Percentiles rank a stretch among this genome's conserved stretches.
Conservation (phyloP, 2,329 filamentous ascomycete species). For the Cladophialophora psammophila region DNA sequence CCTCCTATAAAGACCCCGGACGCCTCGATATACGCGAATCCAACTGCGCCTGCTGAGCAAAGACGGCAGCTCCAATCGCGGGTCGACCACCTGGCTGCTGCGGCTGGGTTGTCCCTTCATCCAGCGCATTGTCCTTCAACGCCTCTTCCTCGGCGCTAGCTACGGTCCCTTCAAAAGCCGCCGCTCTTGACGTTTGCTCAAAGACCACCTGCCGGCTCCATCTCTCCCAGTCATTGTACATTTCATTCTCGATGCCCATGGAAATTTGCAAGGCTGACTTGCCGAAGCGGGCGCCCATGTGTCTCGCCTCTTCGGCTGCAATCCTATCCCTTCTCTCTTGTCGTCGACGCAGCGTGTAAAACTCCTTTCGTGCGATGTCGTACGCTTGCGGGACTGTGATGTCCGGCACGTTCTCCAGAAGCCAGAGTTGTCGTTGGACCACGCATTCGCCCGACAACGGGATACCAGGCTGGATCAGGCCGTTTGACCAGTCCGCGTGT, state of each 20-base stretch:
- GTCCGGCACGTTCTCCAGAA: constrained; percentile 70
- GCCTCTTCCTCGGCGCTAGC: constrained; percentile 30
- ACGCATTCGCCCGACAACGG: constrained; percentile 88
- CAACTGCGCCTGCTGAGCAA: constrained; percentile 30
- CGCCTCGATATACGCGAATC: constrained; percentile 25
- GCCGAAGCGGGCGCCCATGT: constrained; percentile 88
- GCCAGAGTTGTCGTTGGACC: constrained; percentile 86
- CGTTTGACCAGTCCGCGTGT: constrained; percentile 64
- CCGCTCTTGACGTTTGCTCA: constrained; percentile 55
- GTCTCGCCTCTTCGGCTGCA: constrained; percentile 83
- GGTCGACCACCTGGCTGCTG: constrained; percentile 14
- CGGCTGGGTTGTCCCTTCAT: constrained; percentile 4
- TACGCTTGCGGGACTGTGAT: constrained; percentile 76
- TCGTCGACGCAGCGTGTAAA: constrained; percentile 82
- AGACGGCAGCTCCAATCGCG: constrained; percentile 26
- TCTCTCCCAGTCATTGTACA: constrained; percentile 82
- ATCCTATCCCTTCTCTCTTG: constrained; percentile 84
- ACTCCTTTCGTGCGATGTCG: constrained; percentile 85
- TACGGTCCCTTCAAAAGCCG: constrained; percentile 50
- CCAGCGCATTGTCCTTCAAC: constrained; percentile 22
- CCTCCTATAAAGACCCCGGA: constrained; percentile 4
- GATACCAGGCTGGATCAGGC: constrained; percentile 75
- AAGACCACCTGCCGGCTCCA: constrained; percentile 71
- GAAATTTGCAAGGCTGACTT: constrained; percentile 76
- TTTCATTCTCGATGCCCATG: constrained; percentile 79